Conservation (phyloP, 2,329 filamentous ascomycete species). For the Xylariaceae sp. region DNA sequence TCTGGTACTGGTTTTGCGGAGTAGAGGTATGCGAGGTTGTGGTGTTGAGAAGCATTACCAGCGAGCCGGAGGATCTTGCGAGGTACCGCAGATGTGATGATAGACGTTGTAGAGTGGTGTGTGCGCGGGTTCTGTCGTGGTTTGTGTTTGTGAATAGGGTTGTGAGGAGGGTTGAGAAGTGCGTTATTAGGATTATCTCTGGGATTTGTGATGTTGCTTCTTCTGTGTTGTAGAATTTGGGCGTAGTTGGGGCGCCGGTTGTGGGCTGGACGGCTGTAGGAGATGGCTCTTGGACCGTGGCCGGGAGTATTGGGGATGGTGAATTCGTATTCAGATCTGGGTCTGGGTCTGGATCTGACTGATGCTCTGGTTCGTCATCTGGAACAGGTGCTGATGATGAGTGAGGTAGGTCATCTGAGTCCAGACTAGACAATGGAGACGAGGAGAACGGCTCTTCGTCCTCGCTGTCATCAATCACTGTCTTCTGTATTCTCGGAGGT, state of each 20-base stretch:
- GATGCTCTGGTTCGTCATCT: not conserved
- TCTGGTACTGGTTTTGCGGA: not conserved
- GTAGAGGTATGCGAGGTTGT: slow-evolving; percentile 29
- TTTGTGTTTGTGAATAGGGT: slow-evolving; percentile 48
- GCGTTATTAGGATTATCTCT: slow-evolving; percentile 52
- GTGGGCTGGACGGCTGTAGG: too few relatives aligned
- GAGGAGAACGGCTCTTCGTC: slow-evolving; percentile 34
- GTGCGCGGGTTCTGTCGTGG: slow-evolving; percentile 44
- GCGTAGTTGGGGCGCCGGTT: too few relatives aligned
- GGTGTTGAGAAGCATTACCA: slow-evolving; percentile 54
- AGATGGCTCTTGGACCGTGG: not conserved
- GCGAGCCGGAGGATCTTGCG: slow-evolving; percentile 40
- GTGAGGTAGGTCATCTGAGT: not conserved
- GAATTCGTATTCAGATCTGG: not conserved
- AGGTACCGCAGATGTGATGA: slow-evolving; percentile 44
- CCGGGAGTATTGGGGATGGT: not conserved
- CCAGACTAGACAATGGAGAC: slow-evolving; percentile 7
- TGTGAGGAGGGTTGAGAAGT: slow-evolving; percentile 49
- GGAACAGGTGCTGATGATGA: not conserved
- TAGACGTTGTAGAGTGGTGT: slow-evolving; percentile 46
- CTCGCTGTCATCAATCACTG: slow-evolving; percentile 36
- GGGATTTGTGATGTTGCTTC: slow-evolving; percentile 21
- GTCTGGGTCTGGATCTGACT: not conserved
- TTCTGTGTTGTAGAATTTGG: too few relatives aligned
- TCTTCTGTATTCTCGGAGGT: slow-evolving; percentile 1